Conservation (phyloP, 23 red algal genomes). For the Gracilariopsis chorda region DNA sequence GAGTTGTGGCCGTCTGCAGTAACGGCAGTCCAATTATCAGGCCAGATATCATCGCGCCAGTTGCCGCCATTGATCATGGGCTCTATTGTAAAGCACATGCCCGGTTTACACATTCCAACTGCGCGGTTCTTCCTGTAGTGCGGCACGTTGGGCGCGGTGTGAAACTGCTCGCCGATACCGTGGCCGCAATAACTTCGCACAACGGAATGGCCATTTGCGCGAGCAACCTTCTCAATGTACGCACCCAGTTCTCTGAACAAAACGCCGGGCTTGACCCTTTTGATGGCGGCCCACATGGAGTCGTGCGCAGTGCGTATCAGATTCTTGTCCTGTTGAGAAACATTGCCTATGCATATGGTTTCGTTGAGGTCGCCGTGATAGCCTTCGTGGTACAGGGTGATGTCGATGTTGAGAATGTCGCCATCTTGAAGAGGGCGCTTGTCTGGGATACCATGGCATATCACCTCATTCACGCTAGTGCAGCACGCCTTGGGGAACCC, state of each 20-base stretch:
- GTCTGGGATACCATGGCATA: slow-evolving; percentile 98
- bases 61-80: slow-evolving; percentile 85
- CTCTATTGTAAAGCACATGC: slow-evolving; percentile 93
- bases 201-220: slow-evolving; percentile 59
- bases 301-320: slow-evolving; percentile 86
- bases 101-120: slow-evolving; percentile 70
- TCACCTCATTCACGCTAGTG: slow-evolving; percentile 98
- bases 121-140: slow-evolving; percentile 94
- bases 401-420: slow-evolving; percentile 98
- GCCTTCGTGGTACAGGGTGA: slow-evolving; percentile 88
- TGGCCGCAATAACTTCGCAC: slow-evolving; percentile 96
- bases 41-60: slow-evolving; percentile 87
- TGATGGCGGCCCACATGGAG: slow-evolving; percentile 85
- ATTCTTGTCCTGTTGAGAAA: slow-evolving; percentile 24
- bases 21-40: slow-evolving; percentile 95
- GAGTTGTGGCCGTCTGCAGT: slow-evolving; percentile 78
- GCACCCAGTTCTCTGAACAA: slow-evolving; percentile 87
- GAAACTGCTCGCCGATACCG: slow-evolving; percentile 85
- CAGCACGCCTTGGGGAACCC: slow-evolving; percentile 94
- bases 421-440: slow-evolving; percentile 81
- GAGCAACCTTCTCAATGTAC: slow-evolving; percentile 74
- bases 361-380: slow-evolving; percentile 98
- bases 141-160: slow-evolving; percentile 92
- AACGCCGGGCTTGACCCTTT: slow-evolving; percentile 69
- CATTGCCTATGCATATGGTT: slow-evolving; percentile 83